A percentile compares a stretch with the other conserved stretches of the same genome.
Conservation (phyloP, 2,329 filamentous ascomycete genomes). For the Xylariaceae sp. region DNA sequence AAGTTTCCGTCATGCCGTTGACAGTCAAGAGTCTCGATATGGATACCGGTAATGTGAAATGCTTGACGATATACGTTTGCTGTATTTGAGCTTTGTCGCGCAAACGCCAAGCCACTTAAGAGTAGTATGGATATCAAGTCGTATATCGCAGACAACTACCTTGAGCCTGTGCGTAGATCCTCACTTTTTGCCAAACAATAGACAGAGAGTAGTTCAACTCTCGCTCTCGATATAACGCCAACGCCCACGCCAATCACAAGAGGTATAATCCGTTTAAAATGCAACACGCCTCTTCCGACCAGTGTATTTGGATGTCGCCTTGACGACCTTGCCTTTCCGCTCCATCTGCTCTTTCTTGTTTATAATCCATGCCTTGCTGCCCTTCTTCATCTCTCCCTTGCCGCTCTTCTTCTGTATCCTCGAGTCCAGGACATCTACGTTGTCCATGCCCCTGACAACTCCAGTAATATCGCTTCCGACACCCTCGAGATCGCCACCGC, state of each 20-base stretch:
- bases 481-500: conserved; percentile 50
- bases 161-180: too few species aligned
- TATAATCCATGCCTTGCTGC: conserved; percentile 77
- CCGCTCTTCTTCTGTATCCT: conserved; percentile 49
- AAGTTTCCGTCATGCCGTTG: too few species aligned
- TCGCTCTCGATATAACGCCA: background rate
- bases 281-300: conserved; percentile 77
- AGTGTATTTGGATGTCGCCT: conserved; percentile 88
- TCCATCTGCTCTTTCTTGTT: conserved; percentile 93
- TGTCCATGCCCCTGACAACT: conserved; percentile 84
- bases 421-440: conserved; percentile 75
- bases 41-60: too few species aligned
- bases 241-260: conserved; percentile 28
- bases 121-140: too few species aligned
- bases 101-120: too few species aligned
- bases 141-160: too few species aligned
- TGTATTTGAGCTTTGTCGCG: too few species aligned
- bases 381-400: conserved; percentile 65
- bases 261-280: conserved; percentile 50
- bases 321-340: conserved; percentile 90
- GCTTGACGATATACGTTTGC: too few species aligned
- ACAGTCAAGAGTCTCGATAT: too few species aligned
- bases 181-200: too few species aligned
- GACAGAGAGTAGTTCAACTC: too few species aligned
- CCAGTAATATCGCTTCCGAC: conserved; percentile 78